A percentile compares a stretch with the other conserved stretches of the same genome.
Evolutionary conservation across 2,329 filamentous ascomycete species (phyloP).

Genomic region (Cercospora sp.): DNA sequence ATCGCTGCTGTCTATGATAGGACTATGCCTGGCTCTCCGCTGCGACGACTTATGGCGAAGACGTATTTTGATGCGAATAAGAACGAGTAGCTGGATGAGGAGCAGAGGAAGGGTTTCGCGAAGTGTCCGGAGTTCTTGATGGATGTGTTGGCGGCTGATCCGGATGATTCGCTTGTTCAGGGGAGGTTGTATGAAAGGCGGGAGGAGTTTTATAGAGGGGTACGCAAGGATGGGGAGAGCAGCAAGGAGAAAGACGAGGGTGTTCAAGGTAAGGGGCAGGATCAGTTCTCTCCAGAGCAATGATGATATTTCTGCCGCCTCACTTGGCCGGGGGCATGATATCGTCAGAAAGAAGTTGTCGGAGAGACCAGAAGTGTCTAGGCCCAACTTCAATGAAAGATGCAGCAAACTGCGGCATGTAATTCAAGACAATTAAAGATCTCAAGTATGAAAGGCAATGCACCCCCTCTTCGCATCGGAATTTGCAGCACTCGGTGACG

Average conservation of each 20-base stretch:
- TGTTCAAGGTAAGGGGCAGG: not conserved
- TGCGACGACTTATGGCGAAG: not conserved
- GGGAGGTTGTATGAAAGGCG: not conserved
- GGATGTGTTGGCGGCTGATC: not conserved
- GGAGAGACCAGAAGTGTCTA: not conserved
- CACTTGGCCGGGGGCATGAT: no score
- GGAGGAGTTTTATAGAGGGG: not conserved
- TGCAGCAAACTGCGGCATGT: not conserved
- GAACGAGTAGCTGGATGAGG: not conserved
- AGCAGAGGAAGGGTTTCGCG: not conserved
- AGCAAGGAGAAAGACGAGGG: not conserved
- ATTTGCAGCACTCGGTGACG: not conserved
- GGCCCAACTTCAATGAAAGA: not conserved
- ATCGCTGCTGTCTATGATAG: not conserved
- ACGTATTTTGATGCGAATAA: not conserved
- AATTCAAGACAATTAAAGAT: not conserved
- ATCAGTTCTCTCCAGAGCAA: not conserved
- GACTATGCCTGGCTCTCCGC: not conserved
- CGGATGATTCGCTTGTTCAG: not conserved
- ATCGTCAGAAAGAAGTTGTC: no score
- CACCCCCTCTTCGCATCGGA: not conserved
- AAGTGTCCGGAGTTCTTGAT: not conserved
- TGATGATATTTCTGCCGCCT: not conserved
- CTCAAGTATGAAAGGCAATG: not conserved
- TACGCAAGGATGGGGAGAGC: not conserved